Evolutionary conservation across 306 rosid genomes (phyloP).

Genomic region (Ammopiptanthus mongolicus): DNA sequence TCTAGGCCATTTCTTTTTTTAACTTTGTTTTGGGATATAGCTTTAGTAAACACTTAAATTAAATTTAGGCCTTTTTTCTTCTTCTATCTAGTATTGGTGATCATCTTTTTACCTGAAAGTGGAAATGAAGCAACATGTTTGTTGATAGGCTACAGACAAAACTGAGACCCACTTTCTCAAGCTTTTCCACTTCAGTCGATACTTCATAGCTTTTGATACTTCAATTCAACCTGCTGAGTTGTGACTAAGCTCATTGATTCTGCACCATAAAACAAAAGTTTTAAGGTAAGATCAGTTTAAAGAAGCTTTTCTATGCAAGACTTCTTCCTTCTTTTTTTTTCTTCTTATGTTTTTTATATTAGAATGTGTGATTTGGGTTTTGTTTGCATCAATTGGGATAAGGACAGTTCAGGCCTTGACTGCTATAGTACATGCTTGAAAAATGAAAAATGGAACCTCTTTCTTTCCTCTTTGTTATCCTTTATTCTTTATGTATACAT

Average conservation of each 20-base stretch:
- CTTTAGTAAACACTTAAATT: too few species aligned
- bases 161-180: not conserved
- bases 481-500: slow-evolving; percentile 5
- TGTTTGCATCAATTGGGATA: not conserved
- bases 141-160: not conserved
- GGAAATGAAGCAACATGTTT: not conserved
- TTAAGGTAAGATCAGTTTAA: not conserved
- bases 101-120: too few species aligned
- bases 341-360: too few species aligned
- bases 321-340: too few species aligned
- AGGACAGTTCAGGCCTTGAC: not conserved
- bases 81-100: too few species aligned
- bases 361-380: not conserved
- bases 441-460: not conserved
- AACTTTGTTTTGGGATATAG: too few species aligned
- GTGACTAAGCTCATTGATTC: not conserved
- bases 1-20: too few species aligned
- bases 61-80: too few species aligned
- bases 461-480: not conserved
- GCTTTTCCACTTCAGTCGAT: not conserved
- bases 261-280: not conserved
- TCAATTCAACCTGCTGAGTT: too few species aligned
- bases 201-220: too few species aligned
- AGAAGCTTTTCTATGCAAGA: not conserved
- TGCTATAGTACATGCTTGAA: too few species aligned